Evolutionary conservation across 371 early-diverging fungal genomes (phyloP).

Genomic region (Amoeboaphelidium protococcarum): DNA sequence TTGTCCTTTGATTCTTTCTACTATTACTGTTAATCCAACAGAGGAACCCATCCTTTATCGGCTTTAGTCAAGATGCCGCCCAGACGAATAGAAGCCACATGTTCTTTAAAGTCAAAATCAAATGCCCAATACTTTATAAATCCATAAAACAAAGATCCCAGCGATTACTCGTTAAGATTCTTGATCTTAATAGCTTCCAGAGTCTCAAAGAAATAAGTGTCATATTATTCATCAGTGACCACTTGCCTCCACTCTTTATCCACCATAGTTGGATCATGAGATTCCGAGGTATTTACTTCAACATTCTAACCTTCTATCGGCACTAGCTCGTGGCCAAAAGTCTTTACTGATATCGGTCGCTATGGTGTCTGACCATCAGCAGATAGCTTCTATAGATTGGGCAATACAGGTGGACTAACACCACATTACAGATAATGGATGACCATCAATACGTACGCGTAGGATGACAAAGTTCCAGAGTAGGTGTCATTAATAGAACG

Average conservation of each 20-base stretch:
- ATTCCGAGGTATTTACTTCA: too few species aligned
- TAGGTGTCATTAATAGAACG: not conserved
- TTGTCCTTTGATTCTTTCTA: not conserved
- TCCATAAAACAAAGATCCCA: not conserved
- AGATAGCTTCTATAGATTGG: not conserved
- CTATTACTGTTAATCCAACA: not conserved
- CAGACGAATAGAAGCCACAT: not conserved
- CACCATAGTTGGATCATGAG: too few species aligned
- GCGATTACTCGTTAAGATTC: not conserved
- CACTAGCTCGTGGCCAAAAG: too few species aligned
- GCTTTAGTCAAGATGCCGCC: not conserved
- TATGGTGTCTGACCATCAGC: too few species aligned
- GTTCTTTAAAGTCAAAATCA: not conserved
- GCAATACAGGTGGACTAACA: not conserved
- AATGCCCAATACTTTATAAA: not conserved
- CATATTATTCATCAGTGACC: not conserved
- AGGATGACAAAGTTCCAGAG: not conserved
- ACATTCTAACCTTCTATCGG: too few species aligned
- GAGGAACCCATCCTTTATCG: not conserved
- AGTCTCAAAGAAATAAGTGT: not conserved
- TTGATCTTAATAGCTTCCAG: not conserved
- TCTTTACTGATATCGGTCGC: too few species aligned
- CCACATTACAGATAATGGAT: not conserved
- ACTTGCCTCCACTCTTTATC: not conserved
- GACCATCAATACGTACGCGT: not conserved